Evolutionary conservation across 2,329 filamentous ascomycete genomes (phyloP).

Genomic region (Coniochaeta sp.): DNA sequence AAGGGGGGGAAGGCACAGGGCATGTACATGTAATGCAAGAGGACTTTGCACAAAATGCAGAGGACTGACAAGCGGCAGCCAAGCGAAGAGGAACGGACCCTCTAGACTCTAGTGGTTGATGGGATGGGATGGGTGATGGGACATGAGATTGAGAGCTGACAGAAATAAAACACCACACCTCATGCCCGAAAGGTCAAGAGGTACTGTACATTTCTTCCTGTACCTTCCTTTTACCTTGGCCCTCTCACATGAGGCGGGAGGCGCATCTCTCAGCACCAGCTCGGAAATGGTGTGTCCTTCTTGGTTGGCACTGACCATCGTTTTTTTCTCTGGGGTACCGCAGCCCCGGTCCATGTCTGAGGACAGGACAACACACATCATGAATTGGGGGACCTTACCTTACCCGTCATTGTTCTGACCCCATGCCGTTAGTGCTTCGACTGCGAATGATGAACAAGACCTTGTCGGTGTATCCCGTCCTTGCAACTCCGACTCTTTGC

Average conservation of each 20-base stretch:
- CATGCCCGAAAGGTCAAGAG: background rate
- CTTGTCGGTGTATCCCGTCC: no score
- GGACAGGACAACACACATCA: no score
- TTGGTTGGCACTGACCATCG: background rate
- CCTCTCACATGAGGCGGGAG: background rate
- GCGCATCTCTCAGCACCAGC: background rate
- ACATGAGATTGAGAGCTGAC: background rate
- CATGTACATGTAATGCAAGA: slow-evolving; percentile 1
- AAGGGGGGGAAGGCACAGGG: no score
- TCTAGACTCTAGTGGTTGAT: no score
- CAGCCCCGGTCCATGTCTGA: background rate
- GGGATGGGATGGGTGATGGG: background rate
- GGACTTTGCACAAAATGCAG: background rate
- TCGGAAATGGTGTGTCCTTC: no score
- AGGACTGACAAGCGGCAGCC: no score
- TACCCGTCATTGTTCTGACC: background rate
- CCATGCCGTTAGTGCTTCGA: no score
- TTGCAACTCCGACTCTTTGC: no score
- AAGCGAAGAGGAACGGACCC: background rate
- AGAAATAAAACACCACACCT: background rate
- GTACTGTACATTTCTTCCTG: background rate
- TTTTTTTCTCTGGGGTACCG: background rate
- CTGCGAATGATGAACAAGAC: no score
- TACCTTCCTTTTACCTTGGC: background rate
- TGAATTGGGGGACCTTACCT: background rate